A percentile compares a stretch with the other conserved stretches of the same genome.
Conservation (phyloP, 2,329 filamentous ascomycete genomes). For the Clonostachys byssicola region DNA sequence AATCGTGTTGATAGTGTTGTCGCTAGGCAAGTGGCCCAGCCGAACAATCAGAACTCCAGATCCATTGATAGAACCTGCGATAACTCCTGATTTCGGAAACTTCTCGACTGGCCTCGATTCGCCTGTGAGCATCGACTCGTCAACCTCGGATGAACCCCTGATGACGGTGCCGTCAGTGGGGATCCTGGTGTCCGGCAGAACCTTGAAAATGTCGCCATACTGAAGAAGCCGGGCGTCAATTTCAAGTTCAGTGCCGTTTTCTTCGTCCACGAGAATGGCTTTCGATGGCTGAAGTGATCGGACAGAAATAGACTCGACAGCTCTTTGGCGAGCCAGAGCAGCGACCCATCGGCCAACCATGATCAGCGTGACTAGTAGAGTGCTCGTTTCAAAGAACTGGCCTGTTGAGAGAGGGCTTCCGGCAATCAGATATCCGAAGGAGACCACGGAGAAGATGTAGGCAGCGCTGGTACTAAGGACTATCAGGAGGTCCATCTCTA, state of each 20-base stretch:
- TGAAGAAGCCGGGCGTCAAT: slow-evolving; percentile 55
- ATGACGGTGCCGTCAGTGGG: slow-evolving; percentile 55
- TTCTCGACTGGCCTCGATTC: slow-evolving; percentile 53
- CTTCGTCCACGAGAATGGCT: slow-evolving; percentile 36
- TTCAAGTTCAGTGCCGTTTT: slow-evolving; percentile 21
- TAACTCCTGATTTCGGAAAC: slow-evolving; percentile 34
- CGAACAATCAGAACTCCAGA: slow-evolving; percentile 41
- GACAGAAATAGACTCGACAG: slow-evolving; percentile 28
- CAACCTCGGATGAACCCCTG: slow-evolving; percentile 49
- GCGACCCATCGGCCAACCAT: slow-evolving; percentile 30
- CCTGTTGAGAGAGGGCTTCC: slow-evolving; percentile 6
- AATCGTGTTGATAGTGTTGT: slow-evolving; percentile 58
- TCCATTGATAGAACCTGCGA: slow-evolving; percentile 57
- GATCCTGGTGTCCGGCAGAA: slow-evolving; percentile 44
- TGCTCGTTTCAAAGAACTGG: slow-evolving; percentile 36
- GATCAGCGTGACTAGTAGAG: slow-evolving; percentile 33
- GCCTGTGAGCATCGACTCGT: slow-evolving; percentile 64
- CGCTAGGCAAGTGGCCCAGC: slow-evolving; percentile 44
- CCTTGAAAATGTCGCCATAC: slow-evolving; percentile 50
- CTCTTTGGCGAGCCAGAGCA: slow-evolving; percentile 25
- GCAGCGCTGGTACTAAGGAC: slow-evolving; percentile 41
- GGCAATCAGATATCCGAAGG: slow-evolving; percentile 16
- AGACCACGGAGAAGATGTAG: slow-evolving; percentile 35
- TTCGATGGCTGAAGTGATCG: slow-evolving; percentile 41
- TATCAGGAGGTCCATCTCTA: slow-evolving; percentile 49